Evolutionary conservation across 1,284 basidiomycete species (phyloP).

Genomic region (Cryptococcus depauperatus): DNA sequence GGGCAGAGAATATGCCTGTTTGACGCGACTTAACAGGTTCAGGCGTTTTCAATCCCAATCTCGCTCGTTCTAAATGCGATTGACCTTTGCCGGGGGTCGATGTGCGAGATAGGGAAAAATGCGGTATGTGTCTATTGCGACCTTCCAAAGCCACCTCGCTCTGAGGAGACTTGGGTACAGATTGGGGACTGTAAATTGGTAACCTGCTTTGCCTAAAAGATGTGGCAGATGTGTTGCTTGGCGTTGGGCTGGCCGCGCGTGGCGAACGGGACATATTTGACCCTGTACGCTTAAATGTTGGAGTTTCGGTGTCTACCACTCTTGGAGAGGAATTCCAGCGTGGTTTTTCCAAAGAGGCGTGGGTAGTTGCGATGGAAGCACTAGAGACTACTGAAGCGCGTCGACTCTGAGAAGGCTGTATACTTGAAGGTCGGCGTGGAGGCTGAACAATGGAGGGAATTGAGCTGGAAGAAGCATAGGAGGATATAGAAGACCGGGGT

Average conservation of each 20-base stretch:
- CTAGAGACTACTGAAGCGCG: slow-evolving; percentile 11
- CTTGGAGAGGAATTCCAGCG: slow-evolving; percentile 26
- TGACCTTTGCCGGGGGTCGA: slow-evolving; percentile 4
- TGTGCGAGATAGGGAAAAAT: neutral
- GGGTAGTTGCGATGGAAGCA: slow-evolving; percentile 7
- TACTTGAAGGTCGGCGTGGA: too few relatives aligned
- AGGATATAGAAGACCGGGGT: too few relatives aligned
- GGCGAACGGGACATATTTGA: slow-evolving; percentile 3
- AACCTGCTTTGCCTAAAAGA: slow-evolving; percentile 10
- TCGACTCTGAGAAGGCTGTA: slow-evolving; percentile 1
- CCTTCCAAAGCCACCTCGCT: neutral
- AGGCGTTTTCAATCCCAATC: slow-evolving; percentile 15
- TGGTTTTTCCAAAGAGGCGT: slow-evolving; percentile 14
- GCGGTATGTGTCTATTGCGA: neutral
- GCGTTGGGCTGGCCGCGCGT: slow-evolving; percentile 16
- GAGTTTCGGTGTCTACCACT: slow-evolving; percentile 5
- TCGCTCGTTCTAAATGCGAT: slow-evolving; percentile 8
- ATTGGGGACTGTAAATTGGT: slow-evolving; percentile 14
- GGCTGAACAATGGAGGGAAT: too few relatives aligned
- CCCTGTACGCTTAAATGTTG: neutral
- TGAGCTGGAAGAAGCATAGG: too few relatives aligned
- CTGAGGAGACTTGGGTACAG: neutral
- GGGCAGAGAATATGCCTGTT: slow-evolving; percentile 9
- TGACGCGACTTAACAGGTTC: slow-evolving; percentile 9
- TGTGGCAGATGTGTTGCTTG: slow-evolving; percentile 9